Conservation (phyloP, 2,329 filamentous ascomycete genomes). For the Conoideocrella luteorostrata region DNA sequence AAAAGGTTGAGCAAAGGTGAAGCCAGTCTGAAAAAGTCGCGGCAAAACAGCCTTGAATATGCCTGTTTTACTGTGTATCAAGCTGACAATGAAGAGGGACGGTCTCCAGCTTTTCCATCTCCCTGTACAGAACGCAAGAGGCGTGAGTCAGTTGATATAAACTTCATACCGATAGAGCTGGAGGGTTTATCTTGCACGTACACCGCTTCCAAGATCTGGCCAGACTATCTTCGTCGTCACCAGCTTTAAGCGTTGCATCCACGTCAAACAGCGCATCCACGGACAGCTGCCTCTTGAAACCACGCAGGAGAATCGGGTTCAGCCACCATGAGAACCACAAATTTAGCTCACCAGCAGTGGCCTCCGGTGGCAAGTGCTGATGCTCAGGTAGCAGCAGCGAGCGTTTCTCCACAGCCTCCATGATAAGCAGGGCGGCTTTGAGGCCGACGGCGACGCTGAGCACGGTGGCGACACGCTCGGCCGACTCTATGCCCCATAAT, state of each 20-base stretch:
- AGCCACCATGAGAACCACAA: not conserved
- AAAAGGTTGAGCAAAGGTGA: not conserved
- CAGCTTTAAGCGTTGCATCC: not conserved
- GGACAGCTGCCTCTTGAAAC: not conserved
- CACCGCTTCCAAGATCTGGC: not conserved
- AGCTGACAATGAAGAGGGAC: not conserved
- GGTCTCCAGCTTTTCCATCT: not conserved
- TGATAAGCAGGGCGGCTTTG: slow-evolving; percentile 21
- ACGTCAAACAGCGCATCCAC: not conserved
- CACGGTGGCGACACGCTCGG: slow-evolving; percentile 14
- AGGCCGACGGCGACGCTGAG: slow-evolving; percentile 17
- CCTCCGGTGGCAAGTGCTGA: not conserved
- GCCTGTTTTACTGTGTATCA: not conserved
- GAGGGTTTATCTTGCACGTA: not conserved
- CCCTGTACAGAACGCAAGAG: not conserved
- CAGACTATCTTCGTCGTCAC: not conserved
- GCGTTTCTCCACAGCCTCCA: slow-evolving; percentile 19
- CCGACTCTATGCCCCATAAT: slow-evolving; percentile 20
- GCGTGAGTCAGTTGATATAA: not conserved
- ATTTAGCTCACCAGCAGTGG: not conserved
- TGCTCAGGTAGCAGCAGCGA: slow-evolving; percentile 12
- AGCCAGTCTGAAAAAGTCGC: not conserved
- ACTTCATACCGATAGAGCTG: not conserved
- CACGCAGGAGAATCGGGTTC: not conserved
- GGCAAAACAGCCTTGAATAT: not conserved